Conservation (phyloP, 1,284 basidiomycete genomes). For the Pseudozyma tsukubaensis region DNA sequence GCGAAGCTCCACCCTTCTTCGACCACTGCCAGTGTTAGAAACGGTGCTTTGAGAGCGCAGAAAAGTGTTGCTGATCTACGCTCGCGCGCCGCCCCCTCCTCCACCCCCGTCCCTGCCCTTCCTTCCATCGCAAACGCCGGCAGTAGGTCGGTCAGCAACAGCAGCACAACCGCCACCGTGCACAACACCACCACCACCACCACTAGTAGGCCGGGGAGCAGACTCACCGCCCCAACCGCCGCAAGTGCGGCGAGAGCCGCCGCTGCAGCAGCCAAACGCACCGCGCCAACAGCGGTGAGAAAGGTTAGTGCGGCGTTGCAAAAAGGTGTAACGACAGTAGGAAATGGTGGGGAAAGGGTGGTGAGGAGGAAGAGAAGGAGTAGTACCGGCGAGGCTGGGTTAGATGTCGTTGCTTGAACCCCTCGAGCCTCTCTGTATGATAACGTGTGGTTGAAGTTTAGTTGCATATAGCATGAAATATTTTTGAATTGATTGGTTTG, state of each 20-base stretch:
- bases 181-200: constrained; percentile 1
- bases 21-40: not conserved
- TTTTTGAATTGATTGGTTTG: no score
- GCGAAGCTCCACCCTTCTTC: not conserved
- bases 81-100: not conserved
- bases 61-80: constrained; percentile 26
- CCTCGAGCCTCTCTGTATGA: no score
- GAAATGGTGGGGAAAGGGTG: not conserved
- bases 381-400: constrained; percentile 33
- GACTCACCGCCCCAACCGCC: constrained; percentile 37
- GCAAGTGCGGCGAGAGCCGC: constrained; percentile 38
- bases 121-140: not conserved
- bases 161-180: constrained; percentile 11
- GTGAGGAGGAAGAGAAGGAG: constrained; percentile 25
- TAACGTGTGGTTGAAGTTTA: no score
- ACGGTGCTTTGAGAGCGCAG: constrained; percentile 17
- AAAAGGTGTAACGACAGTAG: not conserved
- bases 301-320: constrained; percentile 10
- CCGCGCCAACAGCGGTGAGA: not conserved
- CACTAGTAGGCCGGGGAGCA: constrained; percentile 13
- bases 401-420: constrained; percentile 30
- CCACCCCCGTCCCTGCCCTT: no score
- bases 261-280: constrained; percentile 8
- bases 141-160: constrained; percentile 1
- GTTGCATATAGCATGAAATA: no score